Evolutionary conservation across 2,329 filamentous ascomycete species (phyloP), one percentile per base, ranked within the genome.

Genomic region (Achaetomium macrosporum): DNA sequence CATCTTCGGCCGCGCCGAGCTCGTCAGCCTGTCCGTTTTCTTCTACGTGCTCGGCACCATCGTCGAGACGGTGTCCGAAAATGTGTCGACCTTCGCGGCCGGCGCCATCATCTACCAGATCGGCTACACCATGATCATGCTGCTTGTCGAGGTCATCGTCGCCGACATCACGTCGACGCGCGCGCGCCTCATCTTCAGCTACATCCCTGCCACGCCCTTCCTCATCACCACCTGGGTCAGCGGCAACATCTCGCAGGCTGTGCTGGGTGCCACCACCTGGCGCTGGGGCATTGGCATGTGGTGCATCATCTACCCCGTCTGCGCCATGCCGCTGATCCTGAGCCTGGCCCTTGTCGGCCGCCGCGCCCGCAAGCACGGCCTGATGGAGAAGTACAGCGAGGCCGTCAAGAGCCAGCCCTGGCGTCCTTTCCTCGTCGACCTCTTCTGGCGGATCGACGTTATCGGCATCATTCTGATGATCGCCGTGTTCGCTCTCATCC

Each of bases 261-360:
- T 83, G 1, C 65, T 83, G 1, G 61, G 53, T 0, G 59, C 55
- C 13, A 79, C 76, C 0, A 73, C 68, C 8, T 85, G 83, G 82
- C 67, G 73, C 54, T 84, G 81, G 81, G 82, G 82, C 31, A 74
- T 82, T 31, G 82, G 80, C 59, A 84, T 85, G 81, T 85, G 78
- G 72, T 73, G 71, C 56, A 80, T 85, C 64, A 82, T 84, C 55
- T 84, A 81, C 64, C 75, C 81, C 3, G 73, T 78, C 19, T 80
- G 76, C 63, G 69, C 78, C 3, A 58, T 83, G 10, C 81, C 82
- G 2, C 72, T 85, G 44, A 69, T 85, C 61, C 57, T 73, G 37
- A 75, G 75, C 6, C 70, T 86, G 0, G 65, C 68, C 47, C 61
- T 79, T 37, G 76, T 81, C 13, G 69, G 72, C 11, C 72, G 68